Conservation (phyloP, 352 stramenopile species). For the Aphanomyces astaci region DNA sequence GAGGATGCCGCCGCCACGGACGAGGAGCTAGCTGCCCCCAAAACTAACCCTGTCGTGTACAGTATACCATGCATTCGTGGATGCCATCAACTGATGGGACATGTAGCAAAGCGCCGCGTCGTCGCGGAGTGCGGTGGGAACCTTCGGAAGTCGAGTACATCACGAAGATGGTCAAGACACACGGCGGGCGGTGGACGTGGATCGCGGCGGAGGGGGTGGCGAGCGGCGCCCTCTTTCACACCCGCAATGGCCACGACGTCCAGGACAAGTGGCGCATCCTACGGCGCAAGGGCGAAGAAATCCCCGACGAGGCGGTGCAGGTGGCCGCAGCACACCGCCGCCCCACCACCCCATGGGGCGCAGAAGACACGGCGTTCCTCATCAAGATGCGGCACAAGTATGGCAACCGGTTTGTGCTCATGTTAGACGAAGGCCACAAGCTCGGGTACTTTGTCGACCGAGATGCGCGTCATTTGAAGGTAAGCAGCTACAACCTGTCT, state of each 20-base stretch:
- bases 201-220: neutral
- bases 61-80: neutral
- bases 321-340: neutral
- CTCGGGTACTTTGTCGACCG: neutral
- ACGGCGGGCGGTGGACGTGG: neutral
- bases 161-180: neutral
- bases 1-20: no score
- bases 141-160: neutral
- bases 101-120: neutral
- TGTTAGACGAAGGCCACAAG: neutral
- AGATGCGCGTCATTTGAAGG: neutral
- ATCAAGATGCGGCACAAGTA: neutral
- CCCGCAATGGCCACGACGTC: neutral
- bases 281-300: neutral
- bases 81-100: neutral
- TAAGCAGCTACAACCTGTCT: no score
- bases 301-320: neutral
- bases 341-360: neutral
- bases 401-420: neutral
- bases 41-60: no score
- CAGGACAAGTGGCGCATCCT: slow-evolving; percentile 13
- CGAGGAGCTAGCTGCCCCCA: no score
- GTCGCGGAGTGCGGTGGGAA: neutral
- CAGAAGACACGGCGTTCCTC: neutral
- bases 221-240: neutral